phyloP scores from a whole-genome alignment of 1,284 basidiomycete species.

The Mrakiaceae sp. region DNA sequence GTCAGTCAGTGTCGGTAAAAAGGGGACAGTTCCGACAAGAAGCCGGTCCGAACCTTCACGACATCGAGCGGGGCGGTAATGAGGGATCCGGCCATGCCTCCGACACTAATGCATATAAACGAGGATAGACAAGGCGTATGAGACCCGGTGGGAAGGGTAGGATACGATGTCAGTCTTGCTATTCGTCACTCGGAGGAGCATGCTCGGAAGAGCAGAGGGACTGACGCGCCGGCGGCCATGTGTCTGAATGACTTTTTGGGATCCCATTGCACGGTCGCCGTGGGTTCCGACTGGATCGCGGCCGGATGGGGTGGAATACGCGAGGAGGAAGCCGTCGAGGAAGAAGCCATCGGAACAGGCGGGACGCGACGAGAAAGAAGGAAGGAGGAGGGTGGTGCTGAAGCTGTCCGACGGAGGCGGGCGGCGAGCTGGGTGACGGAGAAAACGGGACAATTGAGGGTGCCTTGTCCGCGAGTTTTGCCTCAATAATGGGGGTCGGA shows the following conservation, averaged over 20 bases:
- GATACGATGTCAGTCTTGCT: not conserved
- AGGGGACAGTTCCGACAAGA: not conserved
- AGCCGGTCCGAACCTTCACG: constrained; percentile 51
- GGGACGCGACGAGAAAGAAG: not conserved
- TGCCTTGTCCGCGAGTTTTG: not conserved
- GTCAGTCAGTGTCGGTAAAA: not conserved
- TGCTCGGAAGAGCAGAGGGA: not conserved
- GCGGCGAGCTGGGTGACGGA: not conserved
- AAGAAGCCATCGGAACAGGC: not conserved
- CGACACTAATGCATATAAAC: constrained; percentile 46
- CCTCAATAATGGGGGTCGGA: not conserved
- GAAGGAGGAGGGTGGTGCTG: not conserved
- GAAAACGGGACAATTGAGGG: constrained; percentile 17
- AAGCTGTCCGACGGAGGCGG: not conserved
- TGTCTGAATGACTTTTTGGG: constrained; percentile 34
- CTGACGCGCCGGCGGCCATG: constrained; percentile 38
- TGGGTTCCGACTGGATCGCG: constrained; percentile 4
- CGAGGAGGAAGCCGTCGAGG: not conserved
- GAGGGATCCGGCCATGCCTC: constrained; percentile 95
- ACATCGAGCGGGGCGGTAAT: constrained; percentile 97
- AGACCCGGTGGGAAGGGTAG: not conserved
- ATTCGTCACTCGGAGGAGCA: not conserved
- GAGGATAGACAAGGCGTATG: too few relatives aligned
- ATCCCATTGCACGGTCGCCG: constrained; percentile 13
- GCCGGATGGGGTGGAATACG: not conserved